These are phyloP conservation scores for Fistulinella cinereoalba DNA, from an alignment of 1,284 basidiomycete genomes.

Conservation along the genomic window DNA sequence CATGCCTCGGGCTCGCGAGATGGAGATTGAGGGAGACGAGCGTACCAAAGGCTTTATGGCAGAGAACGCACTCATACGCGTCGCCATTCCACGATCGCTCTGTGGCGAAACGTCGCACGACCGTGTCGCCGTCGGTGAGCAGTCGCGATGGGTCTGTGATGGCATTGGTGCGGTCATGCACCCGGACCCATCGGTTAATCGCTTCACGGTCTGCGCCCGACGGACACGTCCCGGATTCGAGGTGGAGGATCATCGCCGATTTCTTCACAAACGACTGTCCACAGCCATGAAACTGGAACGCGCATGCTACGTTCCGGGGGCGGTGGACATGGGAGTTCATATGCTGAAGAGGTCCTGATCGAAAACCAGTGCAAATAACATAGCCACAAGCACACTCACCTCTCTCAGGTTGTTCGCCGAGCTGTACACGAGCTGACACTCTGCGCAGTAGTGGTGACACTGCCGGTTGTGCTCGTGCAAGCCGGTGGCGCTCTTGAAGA, in stretches of 20 bases:
- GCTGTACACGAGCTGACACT: constrained; percentile 45
- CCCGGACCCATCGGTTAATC: constrained; percentile 36
- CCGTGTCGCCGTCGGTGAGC: constrained; percentile 30
- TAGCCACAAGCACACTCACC: constrained; percentile 5
- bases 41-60: constrained; percentile 38
- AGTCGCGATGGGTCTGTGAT: constrained; percentile 39
- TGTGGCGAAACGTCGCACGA: constrained; percentile 36
- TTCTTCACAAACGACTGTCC: constrained; percentile 38
- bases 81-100: constrained; percentile 44
- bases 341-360: too few species aligned
- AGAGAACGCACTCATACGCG: constrained; percentile 55
- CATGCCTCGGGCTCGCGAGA: constrained; percentile 47
- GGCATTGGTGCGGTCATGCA: constrained; percentile 31
- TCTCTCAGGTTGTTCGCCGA: constrained; percentile 36
- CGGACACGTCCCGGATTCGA: constrained; percentile 44
- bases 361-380: too few species aligned
- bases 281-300: constrained; percentile 38
- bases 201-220: constrained; percentile 37
- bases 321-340: constrained; percentile 40
- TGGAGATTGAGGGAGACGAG: constrained; percentile 49
- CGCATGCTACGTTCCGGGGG: constrained; percentile 39
- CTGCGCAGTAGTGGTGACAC: constrained; percentile 47
- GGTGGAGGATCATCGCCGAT: constrained; percentile 46
- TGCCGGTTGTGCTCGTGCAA: constrained; percentile 49
- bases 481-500: constrained; percentile 39